Base-by-base conservation (phyloP, 148 eudicot genomes). In the Arbutus unedo region DNA sequence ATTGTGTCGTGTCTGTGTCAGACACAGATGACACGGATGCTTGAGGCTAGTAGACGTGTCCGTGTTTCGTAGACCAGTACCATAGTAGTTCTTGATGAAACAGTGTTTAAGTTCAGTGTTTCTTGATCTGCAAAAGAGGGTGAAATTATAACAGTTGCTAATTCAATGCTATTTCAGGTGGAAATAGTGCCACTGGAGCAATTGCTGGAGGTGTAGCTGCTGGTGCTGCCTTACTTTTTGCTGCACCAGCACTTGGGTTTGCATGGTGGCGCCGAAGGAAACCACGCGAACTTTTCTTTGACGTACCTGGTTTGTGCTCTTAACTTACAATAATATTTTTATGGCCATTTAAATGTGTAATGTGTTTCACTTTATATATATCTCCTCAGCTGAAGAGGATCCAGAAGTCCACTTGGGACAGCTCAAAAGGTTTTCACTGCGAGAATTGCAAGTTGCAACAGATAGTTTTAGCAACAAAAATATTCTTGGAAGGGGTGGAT, bases 121-220 rank as follows among this genome's bases (percentile, higher is more conserved):
- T 47, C 48, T 77, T 54, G 67, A 79, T 79, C 48, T 62, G 71
- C 43, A 21, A 79, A 62, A 59, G 81, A 79, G 13, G 53, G 16
- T n/a, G 38, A 25, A 72, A 47, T 18, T 25, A 19, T 47, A 13
- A 16, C 6, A 44, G 51, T 54, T 77, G 75, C 48, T 77, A n/a
- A 23, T 43, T 71, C n/a, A 49, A 21, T 73, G 53, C 54, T 18
- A 14, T 51, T 76, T 73, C 87, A 88, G 90, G 82, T 16, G 88
- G 86, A 72, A 85, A 81, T 76, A 83, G 89, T 81, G 86, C 89
- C 6, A 88, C 92, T 83, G 92, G 90, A 77, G 89, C 88, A 31
- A 90, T 86, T 78, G 92, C 90, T 53, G 90, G 89, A 78, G 90
- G 90, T 16, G 90, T 90, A 56, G 92, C 89, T 82, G 90, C 92